Evolutionary conservation across 2,329 filamentous ascomycete species (phyloP).

Genomic region (Colletotrichum spinosum): DNA sequence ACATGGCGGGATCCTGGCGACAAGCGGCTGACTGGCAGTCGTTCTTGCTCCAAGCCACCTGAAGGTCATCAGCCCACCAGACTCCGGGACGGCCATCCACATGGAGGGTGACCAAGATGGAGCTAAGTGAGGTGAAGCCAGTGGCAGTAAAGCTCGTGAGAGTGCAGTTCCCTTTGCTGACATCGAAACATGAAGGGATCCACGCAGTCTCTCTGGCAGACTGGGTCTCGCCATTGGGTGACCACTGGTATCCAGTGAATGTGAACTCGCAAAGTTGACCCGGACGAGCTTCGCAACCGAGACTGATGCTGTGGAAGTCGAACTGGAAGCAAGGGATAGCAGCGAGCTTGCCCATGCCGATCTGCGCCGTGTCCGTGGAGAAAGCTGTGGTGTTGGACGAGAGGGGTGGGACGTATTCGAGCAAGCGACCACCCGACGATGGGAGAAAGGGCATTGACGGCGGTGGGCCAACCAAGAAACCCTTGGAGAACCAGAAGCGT

Average conservation of each 20-base stretch:
- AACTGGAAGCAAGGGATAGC: constrained; percentile 53
- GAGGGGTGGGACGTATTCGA: constrained; percentile 54
- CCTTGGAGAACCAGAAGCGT: constrained; percentile 56
- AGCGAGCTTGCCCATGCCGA: constrained; percentile 53
- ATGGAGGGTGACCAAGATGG: constrained; percentile 51
- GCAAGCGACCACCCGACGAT: constrained; percentile 53
- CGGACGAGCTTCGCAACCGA: constrained; percentile 46
- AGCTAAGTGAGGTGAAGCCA: constrained; percentile 53
- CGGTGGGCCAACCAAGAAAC: constrained; percentile 52
- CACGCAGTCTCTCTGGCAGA: constrained; percentile 48
- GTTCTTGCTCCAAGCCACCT: constrained; percentile 55
- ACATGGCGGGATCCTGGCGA: constrained; percentile 39
- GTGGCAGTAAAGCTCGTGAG: constrained; percentile 51
- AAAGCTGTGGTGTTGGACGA: constrained; percentile 41
- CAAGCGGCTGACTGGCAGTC: constrained; percentile 52
- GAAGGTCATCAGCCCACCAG: constrained; percentile 57
- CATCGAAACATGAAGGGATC: constrained; percentile 52
- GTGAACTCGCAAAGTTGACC: constrained; percentile 56
- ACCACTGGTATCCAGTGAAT: constrained; percentile 54
- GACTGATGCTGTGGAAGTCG: constrained; percentile 51
- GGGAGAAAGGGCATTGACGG: constrained; percentile 48
- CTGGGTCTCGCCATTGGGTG: constrained; percentile 45
- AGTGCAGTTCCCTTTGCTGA: constrained; percentile 45
- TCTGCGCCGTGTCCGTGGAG: constrained; percentile 52
- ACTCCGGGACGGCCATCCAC: constrained; percentile 51